Evolutionary conservation across 2,329 filamentous ascomycete species (phyloP).

Genomic region (Ophiocordyceps camponoti-leonardi): DNA sequence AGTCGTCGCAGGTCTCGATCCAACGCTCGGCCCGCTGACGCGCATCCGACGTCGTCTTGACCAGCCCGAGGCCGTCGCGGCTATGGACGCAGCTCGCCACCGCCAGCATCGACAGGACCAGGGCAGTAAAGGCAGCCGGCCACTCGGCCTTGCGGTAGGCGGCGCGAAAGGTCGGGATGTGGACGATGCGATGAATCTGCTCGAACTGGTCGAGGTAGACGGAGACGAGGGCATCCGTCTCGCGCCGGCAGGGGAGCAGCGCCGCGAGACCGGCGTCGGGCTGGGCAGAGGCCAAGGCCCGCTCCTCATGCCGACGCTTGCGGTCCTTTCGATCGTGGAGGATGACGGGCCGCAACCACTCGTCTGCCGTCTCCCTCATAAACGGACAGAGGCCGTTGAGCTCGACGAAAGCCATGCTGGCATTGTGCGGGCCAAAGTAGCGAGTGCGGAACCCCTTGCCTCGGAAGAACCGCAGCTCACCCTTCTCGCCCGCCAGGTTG

Average conservation of each 20-base stretch:
- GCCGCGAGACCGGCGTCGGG: slow-evolving; percentile 32
- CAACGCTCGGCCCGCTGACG: slow-evolving; percentile 36
- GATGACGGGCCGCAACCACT: slow-evolving; percentile 41
- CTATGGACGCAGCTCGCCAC: slow-evolving; percentile 40
- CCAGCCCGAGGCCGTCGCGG: slow-evolving; percentile 33
- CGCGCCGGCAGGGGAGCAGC: slow-evolving; percentile 28
- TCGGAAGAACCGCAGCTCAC: slow-evolving; percentile 39
- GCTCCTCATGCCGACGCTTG: slow-evolving; percentile 31
- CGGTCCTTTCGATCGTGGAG: slow-evolving; percentile 38
- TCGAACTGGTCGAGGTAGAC: slow-evolving; percentile 38
- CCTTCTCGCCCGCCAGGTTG: slow-evolving; percentile 25
- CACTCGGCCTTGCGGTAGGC: slow-evolving; percentile 35
- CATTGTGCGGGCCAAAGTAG: slow-evolving; percentile 43
- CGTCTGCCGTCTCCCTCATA: slow-evolving; percentile 44
- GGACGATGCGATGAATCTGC: slow-evolving; percentile 38
- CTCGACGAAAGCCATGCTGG: slow-evolving; percentile 42
- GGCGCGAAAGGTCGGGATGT: slow-evolving; percentile 38
- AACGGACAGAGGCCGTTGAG: slow-evolving; percentile 39
- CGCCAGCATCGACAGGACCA: slow-evolving; percentile 41
- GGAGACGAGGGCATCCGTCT: slow-evolving; percentile 29
- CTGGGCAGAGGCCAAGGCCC: slow-evolving; percentile 29
- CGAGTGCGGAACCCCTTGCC: slow-evolving; percentile 42
- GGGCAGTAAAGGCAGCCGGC: slow-evolving; percentile 35
- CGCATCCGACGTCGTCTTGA: slow-evolving; percentile 40
- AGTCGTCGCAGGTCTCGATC: slow-evolving; percentile 37